Evolutionary conservation across 1,284 basidiomycete genomes (phyloP), one percentile per base, ranked within the genome.

Genomic region (Grifola frondosa): DNA sequence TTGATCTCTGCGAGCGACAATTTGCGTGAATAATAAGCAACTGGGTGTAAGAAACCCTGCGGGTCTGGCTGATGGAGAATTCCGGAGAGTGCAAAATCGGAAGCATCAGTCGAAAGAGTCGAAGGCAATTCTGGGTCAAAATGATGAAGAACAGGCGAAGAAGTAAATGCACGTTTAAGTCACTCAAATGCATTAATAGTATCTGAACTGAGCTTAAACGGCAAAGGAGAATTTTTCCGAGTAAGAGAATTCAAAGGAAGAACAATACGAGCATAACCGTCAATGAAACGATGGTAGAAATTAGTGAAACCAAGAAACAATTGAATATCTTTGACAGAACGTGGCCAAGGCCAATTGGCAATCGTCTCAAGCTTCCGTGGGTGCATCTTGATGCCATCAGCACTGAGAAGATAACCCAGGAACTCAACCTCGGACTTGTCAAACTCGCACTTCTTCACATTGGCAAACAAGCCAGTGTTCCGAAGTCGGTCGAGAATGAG

Each of bases 371-470:
- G 44, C 52, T 78, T 78, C 1, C 40, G 49, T 0, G 57, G 52
- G 40, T 71, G 64, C 71, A 77, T 75, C 0, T 30, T 21, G 12
- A 77, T 48, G 6, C 62, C 58, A 3, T 63, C 44, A 0, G 50
- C 12, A 0, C 37, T 37, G 20, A 78, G 54, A 23, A 72, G 49
- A 44, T 66, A 66, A 0, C 75, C 71, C 0, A 78, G 62, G 56
- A 69, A 78, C 20, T 70, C 62, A 10, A 69, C 60, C 21, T 61
- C 23, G 0, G 54, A 33, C 5, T 44, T 37, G 4, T 62, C 40
- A 48, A 75, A 75, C 0, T 53, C 36, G 35, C 71, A 75, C 37
- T 77, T 75, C 33, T 65, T 59, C 0, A 57, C 44, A 40, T 73
- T 71, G 0, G 37, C 41, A 19, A 44, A 50, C 35, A 50, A 42